phyloP scores from a whole-genome alignment of 2,329 filamentous ascomycete genomes.

The Aspergillus sp. region DNA sequence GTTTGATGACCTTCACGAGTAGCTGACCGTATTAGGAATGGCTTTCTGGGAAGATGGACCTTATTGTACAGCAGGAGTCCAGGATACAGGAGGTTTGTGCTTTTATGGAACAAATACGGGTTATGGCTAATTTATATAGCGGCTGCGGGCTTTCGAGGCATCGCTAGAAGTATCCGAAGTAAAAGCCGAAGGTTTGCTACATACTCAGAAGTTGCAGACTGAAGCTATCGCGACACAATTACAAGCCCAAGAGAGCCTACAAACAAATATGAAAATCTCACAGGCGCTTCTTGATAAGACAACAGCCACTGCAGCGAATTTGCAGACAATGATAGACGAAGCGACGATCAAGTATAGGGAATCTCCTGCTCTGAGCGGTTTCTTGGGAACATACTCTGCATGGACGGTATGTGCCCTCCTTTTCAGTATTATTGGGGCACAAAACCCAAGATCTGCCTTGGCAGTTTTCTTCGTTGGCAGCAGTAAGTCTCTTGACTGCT shows the following conservation, averaged over 20 bases:
- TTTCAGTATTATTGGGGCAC: constrained; percentile 16
- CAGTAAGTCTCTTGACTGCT: constrained; percentile 3
- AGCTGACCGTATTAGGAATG: constrained; percentile 23
- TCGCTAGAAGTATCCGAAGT: constrained; percentile 28
- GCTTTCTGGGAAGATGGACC: constrained; percentile 20
- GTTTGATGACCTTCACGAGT: not conserved
- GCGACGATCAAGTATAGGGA: constrained; percentile 18
- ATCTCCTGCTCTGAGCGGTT: constrained; percentile 8
- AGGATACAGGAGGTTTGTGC: constrained; percentile 27
- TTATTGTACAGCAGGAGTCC: constrained; percentile 28
- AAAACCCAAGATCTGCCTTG: constrained; percentile 18
- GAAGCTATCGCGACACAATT: constrained; percentile 22
- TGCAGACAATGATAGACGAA: constrained; percentile 28
- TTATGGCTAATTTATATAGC: constrained; percentile 25
- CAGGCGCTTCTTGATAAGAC: constrained; percentile 27
- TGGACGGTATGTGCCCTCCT: constrained; percentile 23
- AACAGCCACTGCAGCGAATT: constrained; percentile 21
- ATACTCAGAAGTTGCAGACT: constrained; percentile 30
- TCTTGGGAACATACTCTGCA: constrained; percentile 13
- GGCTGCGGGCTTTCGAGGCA: constrained; percentile 26
- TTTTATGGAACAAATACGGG: not conserved
- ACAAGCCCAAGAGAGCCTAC: constrained; percentile 20
- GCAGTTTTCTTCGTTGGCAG: constrained; percentile 12
- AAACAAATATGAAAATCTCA: constrained; percentile 21
- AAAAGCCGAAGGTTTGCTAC: constrained; percentile 27